Evolutionary conservation across 345 rosid genomes (phyloP), one percentile per base, ranked within the genome.

Genomic region (Psidium guajava): DNA sequence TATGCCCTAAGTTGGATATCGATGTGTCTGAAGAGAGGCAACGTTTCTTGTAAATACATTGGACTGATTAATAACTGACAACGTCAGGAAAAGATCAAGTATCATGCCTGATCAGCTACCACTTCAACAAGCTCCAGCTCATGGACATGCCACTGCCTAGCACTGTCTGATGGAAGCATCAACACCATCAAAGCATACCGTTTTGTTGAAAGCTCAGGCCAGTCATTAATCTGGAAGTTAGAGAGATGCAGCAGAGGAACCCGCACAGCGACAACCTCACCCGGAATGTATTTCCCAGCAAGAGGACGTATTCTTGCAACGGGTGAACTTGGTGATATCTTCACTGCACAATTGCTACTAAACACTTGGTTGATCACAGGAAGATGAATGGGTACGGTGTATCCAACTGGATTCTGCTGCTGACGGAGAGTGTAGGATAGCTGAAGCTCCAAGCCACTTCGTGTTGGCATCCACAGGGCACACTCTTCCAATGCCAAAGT

Each of bases 401-500:
- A 95, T 83, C 92, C 98, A 27, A 98, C 94, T 0, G 98, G 98
- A 91, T 98, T 97, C 88, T 96, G 99, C 86, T 94, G 99, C 86
- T 95, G 99, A 83, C 92, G 95, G 87, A 98, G 94, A 15, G 99
- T 94, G 86, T 95, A 95, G 21, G 99, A 93, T 16, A 98, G 99
- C 84, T 95, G 99, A 74, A 98, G 92, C 91, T 98, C 99, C 86
- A 96, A 89, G 27, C 99, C 99, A 54, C 96, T 95, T 49, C 97
- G 95, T 11, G 99, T 98, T 47, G 99, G 99, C 99, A 98, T 98
- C 99, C 99, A 98, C 91, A 96, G 88, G 20, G 99, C 98, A 88
- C 99, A 98, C 87, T 98, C 99, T 88, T 98, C 99, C 89, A 98
- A 85, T 36, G 89, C 96, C 88, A 98, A 89, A 12, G 99, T 96